Evolutionary conservation across 257 asterid species (phyloP).

Genomic region (Solanum lignicaule): DNA sequence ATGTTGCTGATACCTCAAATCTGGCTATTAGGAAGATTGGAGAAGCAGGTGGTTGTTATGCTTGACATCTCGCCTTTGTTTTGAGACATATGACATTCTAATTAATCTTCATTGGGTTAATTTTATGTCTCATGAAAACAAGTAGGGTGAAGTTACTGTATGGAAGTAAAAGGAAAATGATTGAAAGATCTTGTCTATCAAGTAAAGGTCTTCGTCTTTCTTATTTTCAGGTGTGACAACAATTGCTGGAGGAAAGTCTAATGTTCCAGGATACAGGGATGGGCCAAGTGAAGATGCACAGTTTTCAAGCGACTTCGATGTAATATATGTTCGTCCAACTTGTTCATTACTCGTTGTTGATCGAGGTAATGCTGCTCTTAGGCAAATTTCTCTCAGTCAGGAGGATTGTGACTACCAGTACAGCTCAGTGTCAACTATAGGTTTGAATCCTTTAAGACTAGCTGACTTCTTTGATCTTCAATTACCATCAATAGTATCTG

Average conservation of each 20-base stretch:
- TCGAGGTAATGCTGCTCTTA: conserved; percentile 97
- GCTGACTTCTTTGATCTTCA: neutral
- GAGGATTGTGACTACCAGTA: conserved; percentile 74
- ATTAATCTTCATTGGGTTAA: neutral
- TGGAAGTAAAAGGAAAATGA: neutral
- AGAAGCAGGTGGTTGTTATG: conserved; percentile 55
- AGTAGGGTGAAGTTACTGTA: neutral
- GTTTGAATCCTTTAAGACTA: conserved; percentile 20
- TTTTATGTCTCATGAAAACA: neutral
- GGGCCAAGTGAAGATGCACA: conserved; percentile 99
- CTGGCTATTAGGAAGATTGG: conserved; percentile 96
- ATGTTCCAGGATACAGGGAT: conserved; percentile 83
- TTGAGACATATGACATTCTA: neutral
- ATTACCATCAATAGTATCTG: neutral
- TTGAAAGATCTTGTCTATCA: neutral
- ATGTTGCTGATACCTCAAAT: conserved; percentile 84
- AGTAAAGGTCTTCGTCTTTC: neutral
- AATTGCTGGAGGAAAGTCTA: conserved; percentile 96
- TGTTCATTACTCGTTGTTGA: conserved; percentile 85
- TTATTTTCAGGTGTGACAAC: conserved; percentile 80
- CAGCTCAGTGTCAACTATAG: conserved; percentile 61
- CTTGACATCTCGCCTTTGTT: neutral
- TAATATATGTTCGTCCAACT: conserved; percentile 65
- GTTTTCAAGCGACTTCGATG: conserved; percentile 84
- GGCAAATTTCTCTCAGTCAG: conserved; percentile 70